Base-by-base conservation (phyloP, 2,329 filamentous ascomycete species). In the Rhytidhysteron rufulum region DNA sequence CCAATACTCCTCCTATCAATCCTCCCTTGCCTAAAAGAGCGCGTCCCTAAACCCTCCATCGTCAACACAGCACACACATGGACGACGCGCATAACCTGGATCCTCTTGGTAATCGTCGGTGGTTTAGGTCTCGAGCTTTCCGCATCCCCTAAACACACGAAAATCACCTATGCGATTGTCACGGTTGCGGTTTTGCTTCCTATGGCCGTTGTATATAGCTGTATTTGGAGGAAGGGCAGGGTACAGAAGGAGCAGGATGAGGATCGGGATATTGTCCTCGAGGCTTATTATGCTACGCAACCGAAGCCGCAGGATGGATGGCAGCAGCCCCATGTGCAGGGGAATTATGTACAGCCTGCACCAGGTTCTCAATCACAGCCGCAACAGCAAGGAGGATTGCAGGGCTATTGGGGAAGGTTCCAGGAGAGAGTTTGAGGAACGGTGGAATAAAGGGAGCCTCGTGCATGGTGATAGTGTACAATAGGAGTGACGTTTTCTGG, bases 91-190 rank as follows among this genome's bases (percentile, higher is more conserved):
- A 9, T 15, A 10, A 5, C 22, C 6, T 37, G 35, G 35, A 11
- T 37, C n/a, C 30, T 55, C 13, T 55, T 63, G 40, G 40, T 59
- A 42, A 38, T 64, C 18, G 55, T 58, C 20, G 62, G 60, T 41
- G 62, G 62, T 3, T 54, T 64, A 0, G 62, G 62, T 7, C 51
- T 65, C 3, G 51, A 51, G 3, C 57, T 65, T 34, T 46, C 55
- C 13, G 42, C 43, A 2, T 49, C 54, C 34, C 9, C 52, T 1
- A 56, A 42, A 2, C 44, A 56, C 1, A 52, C 63, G 3, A 47
- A 57, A 9, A 47, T 61, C 3, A 43, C 43, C 32, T 65, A 64
- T 48, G 48, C 48, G n/a, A 42, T 55, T 33, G 39, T 60, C 25
- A 31, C 57, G 10, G 49, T 60, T 10, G 21, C 51, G 31, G 44